Percentiles rank a stretch among this genome's conserved stretches.
phyloP scores from a whole-genome alignment of 2,329 filamentous ascomycete genomes.

The Thielaviopsis punctulata region DNA sequence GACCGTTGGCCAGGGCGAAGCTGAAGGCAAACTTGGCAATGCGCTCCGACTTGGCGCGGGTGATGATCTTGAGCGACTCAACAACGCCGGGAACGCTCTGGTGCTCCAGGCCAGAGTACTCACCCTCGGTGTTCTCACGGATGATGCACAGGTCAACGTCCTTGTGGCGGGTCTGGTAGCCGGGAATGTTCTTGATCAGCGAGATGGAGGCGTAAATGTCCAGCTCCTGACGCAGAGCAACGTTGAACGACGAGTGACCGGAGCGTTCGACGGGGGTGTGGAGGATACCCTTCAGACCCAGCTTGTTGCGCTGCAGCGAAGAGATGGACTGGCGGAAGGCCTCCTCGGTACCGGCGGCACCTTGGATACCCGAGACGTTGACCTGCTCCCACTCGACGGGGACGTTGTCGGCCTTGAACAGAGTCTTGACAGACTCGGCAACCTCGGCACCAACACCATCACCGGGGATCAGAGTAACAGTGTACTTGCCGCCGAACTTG shows the following conservation, averaged over 20 bases:
- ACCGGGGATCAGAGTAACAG: constrained; percentile 93
- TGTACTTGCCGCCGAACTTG: constrained; percentile 99
- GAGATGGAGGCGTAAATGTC: constrained; percentile 98
- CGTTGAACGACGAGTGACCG: constrained; percentile 98
- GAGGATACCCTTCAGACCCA: constrained; percentile 95
- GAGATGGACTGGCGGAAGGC: constrained; percentile 91
- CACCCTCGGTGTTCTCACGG: constrained; percentile 98
- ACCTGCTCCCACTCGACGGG: constrained; percentile 98
- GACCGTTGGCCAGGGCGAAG: constrained; percentile 95
- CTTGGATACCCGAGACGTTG: constrained; percentile 80
- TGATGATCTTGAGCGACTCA: constrained; percentile 99
- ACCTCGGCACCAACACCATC: constrained; percentile 98
- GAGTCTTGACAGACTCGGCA: constrained; percentile 92
- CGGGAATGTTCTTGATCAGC: constrained; percentile 98
- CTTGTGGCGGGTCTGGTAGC: constrained; percentile 93
- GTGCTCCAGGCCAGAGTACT: constrained; percentile 98
- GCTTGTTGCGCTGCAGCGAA: constrained; percentile 94
- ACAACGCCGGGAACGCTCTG: constrained; percentile 93
- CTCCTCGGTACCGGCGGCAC: constrained; percentile 65
- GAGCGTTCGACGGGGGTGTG: constrained; percentile 94
- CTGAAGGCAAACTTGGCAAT: constrained; percentile 98
- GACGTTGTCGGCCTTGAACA: constrained; percentile 99
- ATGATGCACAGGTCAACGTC: constrained; percentile 98
- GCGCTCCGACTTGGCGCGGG: constrained; percentile 94
- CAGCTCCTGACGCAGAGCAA: constrained; percentile 94